Evolutionary conservation across 352 stramenopile genomes (phyloP).

Genomic region (Pythium apleroticum): DNA sequence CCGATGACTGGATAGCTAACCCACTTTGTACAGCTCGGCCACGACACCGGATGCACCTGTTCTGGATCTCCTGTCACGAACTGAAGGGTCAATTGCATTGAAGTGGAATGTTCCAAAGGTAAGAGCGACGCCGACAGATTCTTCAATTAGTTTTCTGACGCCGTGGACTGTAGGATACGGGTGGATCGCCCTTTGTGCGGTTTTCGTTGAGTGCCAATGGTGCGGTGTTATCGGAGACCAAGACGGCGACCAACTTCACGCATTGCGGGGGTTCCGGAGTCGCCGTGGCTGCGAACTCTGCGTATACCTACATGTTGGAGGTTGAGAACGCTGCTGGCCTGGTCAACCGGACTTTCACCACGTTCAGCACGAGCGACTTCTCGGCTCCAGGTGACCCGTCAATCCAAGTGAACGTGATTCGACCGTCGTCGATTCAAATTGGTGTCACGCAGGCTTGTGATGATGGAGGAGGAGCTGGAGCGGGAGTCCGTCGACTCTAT

Average conservation of each 20-base stretch:
- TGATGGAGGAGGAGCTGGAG: conserved; percentile 23
- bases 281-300: conserved; percentile 17
- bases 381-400: conserved; percentile 17
- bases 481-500: conserved; percentile 11
- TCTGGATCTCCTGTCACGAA: conserved; percentile 22
- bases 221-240: conserved; percentile 27
- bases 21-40: conserved; percentile 29
- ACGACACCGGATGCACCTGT: conserved; percentile 29
- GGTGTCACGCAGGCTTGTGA: conserved; percentile 34
- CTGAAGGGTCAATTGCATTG: conserved; percentile 39
- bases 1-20: too few species aligned
- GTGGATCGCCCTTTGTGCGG: conserved; percentile 36
- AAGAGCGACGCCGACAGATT: conserved; percentile 2
- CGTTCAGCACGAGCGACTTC: conserved; percentile 29
- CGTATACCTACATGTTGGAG: conserved; percentile 45
- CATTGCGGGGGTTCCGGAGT: conserved; percentile 30
- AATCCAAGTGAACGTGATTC: conserved; percentile 16
- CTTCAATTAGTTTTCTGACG: not conserved
- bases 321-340: conserved; percentile 44
- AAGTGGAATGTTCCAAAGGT: conserved; percentile 40
- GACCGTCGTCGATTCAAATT: conserved; percentile 21
- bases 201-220: conserved; percentile 38
- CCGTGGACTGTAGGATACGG: conserved; percentile 34
- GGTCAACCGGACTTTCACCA: conserved; percentile 22
- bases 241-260: conserved; percentile 26